A percentile compares a stretch with the other conserved stretches of the same genome.
Evolutionary conservation across 768 basidiomycete genomes (phyloP).

Genomic region (Sarcodon aspratus): DNA sequence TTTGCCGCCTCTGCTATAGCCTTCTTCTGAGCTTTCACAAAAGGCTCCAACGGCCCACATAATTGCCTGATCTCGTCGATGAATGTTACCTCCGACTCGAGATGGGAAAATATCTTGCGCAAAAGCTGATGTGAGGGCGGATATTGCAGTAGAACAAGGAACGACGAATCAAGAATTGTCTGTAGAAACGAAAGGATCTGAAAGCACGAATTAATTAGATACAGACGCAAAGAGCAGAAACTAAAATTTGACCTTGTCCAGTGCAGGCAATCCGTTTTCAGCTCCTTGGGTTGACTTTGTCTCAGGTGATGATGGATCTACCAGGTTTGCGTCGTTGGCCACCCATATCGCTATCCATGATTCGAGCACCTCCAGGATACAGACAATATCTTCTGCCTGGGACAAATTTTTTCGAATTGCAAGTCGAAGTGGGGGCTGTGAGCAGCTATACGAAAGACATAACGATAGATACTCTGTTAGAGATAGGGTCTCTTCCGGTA

Average conservation of each 20-base stretch:
- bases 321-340: constrained; percentile 24
- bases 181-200: constrained; percentile 55
- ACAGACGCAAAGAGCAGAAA: neutral
- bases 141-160: constrained; percentile 56
- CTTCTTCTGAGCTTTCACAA: constrained; percentile 42
- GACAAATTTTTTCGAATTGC: constrained; percentile 40
- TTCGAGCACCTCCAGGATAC: constrained; percentile 34
- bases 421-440: constrained; percentile 28
- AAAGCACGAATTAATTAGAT: neutral
- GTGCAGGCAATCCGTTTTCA: constrained; percentile 17
- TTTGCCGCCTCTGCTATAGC: constrained; percentile 24
- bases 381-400: constrained; percentile 36
- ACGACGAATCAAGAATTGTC: constrained; percentile 59
- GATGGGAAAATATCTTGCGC: constrained; percentile 31
- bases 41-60: constrained; percentile 52
- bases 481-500: constrained; percentile 17
- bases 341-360: constrained; percentile 33
- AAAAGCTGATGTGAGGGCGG: constrained; percentile 45
- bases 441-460: constrained; percentile 28
- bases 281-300: neutral
- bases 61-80: constrained; percentile 42
- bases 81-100: constrained; percentile 44
- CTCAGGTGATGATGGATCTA: constrained; percentile 9
- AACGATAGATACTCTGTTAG: constrained; percentile 25
- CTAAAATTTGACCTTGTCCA: constrained; percentile 26